A percentile compares a stretch with the other conserved stretches of the same genome.
phyloP scores from a whole-genome alignment of 208 protist species.

The Trypanosoma melophagium region DNA sequence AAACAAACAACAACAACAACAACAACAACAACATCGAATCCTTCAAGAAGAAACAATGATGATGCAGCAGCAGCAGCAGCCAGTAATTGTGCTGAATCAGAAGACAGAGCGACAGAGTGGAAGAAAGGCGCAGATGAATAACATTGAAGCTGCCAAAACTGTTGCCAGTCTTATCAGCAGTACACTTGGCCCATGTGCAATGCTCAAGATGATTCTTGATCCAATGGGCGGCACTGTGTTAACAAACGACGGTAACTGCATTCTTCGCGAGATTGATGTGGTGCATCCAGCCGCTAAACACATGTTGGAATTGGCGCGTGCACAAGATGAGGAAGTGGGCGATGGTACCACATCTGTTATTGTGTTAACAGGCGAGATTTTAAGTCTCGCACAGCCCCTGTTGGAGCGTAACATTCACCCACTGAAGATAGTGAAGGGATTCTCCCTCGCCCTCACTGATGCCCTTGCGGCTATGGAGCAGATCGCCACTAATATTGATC shows the following conservation, averaged over 20 bases:
- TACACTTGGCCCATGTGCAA: slow-evolving; percentile 98
- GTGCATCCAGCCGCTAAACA: slow-evolving; percentile 99
- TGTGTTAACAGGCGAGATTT: slow-evolving; percentile 98
- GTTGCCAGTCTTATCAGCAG: slow-evolving; percentile 99
- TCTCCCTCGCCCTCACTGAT: slow-evolving; percentile 95
- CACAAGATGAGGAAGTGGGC: slow-evolving; percentile 99
- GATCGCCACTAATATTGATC: slow-evolving; percentile 93
- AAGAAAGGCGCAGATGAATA: slow-evolving; percentile 97
- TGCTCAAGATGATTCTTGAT: slow-evolving; percentile 99
- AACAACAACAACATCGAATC: too few species aligned
- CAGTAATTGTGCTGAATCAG: slow-evolving; percentile 92
- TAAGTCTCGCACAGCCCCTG: slow-evolving; percentile 96
- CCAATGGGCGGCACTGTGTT: slow-evolving; percentile 99
- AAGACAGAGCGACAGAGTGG: slow-evolving; percentile 97
- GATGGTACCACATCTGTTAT: slow-evolving; percentile 99
- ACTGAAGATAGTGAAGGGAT: slow-evolving; percentile 97
- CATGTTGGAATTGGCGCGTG: slow-evolving; percentile 99
- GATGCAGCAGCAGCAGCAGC: slow-evolving; percentile 68
- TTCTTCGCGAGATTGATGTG: slow-evolving; percentile 99
- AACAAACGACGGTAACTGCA: slow-evolving; percentile 99
- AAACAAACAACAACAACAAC: too few species aligned
- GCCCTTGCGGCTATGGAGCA: slow-evolving; percentile 94
- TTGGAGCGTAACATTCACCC: slow-evolving; percentile 99
- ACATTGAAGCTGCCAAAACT: slow-evolving; percentile 98
- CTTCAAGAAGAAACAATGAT: too few species aligned